Base-by-base conservation (phyloP, 1,284 basidiomycete genomes). In the Rhodotorula sp. region DNA sequence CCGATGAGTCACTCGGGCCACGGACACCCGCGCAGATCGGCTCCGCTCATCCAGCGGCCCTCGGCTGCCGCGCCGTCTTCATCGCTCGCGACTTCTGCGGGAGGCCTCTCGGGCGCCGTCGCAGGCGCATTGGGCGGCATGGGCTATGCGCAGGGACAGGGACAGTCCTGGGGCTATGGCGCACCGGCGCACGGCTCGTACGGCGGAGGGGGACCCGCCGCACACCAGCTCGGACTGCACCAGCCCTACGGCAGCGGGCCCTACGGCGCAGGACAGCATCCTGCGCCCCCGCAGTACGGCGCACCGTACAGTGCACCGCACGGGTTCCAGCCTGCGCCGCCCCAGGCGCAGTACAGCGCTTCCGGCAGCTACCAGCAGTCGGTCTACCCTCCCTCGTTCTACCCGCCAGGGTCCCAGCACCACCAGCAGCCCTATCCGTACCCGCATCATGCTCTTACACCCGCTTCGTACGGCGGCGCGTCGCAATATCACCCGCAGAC, bases 401-500 rank as follows among this genome's bases (percentile, higher is more conserved):
- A 62, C 34, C 60, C 59, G 55, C 53, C 52, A 8, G 17, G 21
- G 34, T 45, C 60, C 17, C 44, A 21, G 7, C 42, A 55, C 23
- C 49, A 49, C 42, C 57, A 66, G 13, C 62, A 46, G 9, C 59
- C 61, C 14, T 49, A 49, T 4, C 21, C 48, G 9, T 34, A 50
- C 34, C 41, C 42, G 27, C 66, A 54, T 12, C 52, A 45, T 45
- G 53, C 66, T 13, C 42, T 61, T 13, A 58, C 63, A 17, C 49
- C 63, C 8, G 17, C 56, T 9, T 8, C 62, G 7, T 56, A 56
- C 41, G 46, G 45, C 14, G 49, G 34, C n/a, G 48, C 54, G 10
- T 71, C 76, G 71, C 73, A 17, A 23, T 4, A 63, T 87, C 50
- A 19, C 7, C 66, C 59, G n/a, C 74, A 78, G 25, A 82, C 84